Conservation (phyloP, 2,329 filamentous ascomycete species). For the Pseudogymnoascus sp. region DNA sequence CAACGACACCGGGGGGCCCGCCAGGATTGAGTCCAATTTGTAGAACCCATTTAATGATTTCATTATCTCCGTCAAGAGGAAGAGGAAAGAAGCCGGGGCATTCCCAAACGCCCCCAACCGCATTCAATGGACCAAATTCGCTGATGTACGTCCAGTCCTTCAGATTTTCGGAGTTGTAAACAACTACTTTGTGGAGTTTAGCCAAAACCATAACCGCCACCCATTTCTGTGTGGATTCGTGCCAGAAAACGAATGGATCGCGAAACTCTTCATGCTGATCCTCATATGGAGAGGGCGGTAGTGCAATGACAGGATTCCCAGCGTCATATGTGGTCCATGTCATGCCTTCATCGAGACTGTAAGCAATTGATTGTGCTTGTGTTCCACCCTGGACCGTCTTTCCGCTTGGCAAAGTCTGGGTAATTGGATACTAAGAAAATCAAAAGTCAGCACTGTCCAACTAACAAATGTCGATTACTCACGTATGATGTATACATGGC, state of each 20-base stretch:
- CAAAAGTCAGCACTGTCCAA: neutral
- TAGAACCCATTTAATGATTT: conserved; percentile 36
- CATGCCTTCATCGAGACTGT: conserved; percentile 53
- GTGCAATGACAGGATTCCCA: conserved; percentile 49
- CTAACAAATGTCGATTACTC: neutral
- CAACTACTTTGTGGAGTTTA: conserved; percentile 47
- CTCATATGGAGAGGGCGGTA: conserved; percentile 13
- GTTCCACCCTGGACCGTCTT: conserved; percentile 37
- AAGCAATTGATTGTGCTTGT: conserved; percentile 25
- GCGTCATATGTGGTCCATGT: conserved; percentile 49
- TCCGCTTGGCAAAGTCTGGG: conserved; percentile 25
- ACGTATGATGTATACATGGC: conserved; percentile 36
- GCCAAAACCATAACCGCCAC: conserved; percentile 49
- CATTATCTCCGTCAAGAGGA: neutral
- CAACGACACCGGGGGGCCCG: conserved; percentile 43
- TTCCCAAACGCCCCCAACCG: conserved; percentile 39
- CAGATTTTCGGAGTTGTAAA: conserved; percentile 53
- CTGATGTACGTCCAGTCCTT: conserved; percentile 49
- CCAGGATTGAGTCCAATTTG: conserved; percentile 51
- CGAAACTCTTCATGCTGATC: conserved; percentile 43
- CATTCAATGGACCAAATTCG: conserved; percentile 39
- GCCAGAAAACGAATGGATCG: conserved; percentile 57
- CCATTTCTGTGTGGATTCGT: conserved; percentile 45
- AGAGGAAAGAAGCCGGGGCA: conserved; percentile 39
- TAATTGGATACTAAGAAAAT: neutral